These are phyloP conservation scores for Aschersonia sp. DNA, from an alignment of 2,329 filamentous ascomycete genomes.

Conservation along the genomic window DNA sequence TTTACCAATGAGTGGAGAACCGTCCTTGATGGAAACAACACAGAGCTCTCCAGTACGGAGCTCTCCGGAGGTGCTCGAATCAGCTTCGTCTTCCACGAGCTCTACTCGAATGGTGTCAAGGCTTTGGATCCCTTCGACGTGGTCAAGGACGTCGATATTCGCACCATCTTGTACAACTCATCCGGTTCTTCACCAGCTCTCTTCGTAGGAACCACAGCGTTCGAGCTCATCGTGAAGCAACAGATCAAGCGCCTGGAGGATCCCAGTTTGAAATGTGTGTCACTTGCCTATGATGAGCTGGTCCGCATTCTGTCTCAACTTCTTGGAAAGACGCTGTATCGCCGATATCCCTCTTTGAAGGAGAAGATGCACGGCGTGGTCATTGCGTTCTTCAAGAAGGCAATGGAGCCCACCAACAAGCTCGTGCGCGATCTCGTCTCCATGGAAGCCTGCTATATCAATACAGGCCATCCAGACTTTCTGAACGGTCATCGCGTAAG, in stretches of 20 bases:
- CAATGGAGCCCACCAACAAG: slow-evolving; percentile 97
- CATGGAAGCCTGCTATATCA: slow-evolving; percentile 97
- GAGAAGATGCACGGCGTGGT: slow-evolving; percentile 94
- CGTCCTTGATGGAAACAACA: slow-evolving; percentile 90
- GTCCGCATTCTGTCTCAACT: slow-evolving; percentile 89
- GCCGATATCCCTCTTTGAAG: slow-evolving; percentile 85
- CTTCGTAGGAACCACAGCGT: slow-evolving; percentile 95
- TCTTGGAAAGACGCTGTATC: slow-evolving; percentile 76
- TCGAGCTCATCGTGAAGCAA: slow-evolving; percentile 96
- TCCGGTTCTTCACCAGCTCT: slow-evolving; percentile 94
- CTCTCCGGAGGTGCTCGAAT: slow-evolving; percentile 95
- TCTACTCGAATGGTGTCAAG: slow-evolving; percentile 95
- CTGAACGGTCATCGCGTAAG: slow-evolving; percentile 79
- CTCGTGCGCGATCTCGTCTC: slow-evolving; percentile 80
- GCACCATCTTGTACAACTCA: slow-evolving; percentile 95
- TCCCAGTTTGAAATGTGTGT: slow-evolving; percentile 93
- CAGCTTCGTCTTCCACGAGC: slow-evolving; percentile 97
- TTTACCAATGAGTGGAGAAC: slow-evolving; percentile 97
- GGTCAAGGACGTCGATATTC: slow-evolving; percentile 94
- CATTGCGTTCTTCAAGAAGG: slow-evolving; percentile 92
- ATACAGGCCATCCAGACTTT: slow-evolving; percentile 96
- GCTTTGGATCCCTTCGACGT: slow-evolving; percentile 94
- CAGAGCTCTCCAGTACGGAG: slow-evolving; percentile 85
- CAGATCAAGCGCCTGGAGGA: slow-evolving; percentile 96
- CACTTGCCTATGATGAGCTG: slow-evolving; percentile 90